Conservation (phyloP, 1,139 yeast genomes). For the Pichia sp. region DNA sequence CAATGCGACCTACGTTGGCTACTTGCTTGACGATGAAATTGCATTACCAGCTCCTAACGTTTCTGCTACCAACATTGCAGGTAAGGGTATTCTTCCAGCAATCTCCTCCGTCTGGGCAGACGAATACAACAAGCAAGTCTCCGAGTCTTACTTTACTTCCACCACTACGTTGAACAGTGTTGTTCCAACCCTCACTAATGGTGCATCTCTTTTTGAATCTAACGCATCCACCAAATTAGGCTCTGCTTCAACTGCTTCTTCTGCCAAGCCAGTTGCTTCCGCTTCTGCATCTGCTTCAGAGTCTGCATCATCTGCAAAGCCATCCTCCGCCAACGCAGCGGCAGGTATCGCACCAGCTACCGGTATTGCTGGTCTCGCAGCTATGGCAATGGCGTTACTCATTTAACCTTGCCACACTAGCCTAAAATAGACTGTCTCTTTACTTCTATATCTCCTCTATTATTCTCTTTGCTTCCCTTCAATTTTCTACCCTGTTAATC, state of each 20-base stretch:
- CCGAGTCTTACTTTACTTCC: constrained; percentile 16
- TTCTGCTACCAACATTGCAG: constrained; percentile 40
- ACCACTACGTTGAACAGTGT: constrained; percentile 29
- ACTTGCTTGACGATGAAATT: constrained; percentile 28
- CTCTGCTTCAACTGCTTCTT: constrained; percentile 6
- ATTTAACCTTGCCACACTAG: background rate
- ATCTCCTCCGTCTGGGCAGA: constrained; percentile 41
- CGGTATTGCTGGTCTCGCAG: constrained; percentile 2
- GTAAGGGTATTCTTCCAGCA: constrained; percentile 28
- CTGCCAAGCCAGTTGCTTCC: constrained; percentile 3
- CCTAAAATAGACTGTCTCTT: no score
- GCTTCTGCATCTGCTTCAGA: constrained; percentile 2
- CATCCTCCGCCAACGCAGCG: constrained; percentile 5
- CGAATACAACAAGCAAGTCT: constrained; percentile 38
- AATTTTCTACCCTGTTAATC: no score
- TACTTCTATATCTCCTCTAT: no score
- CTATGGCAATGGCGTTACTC: constrained; percentile 3
- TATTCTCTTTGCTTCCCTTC: no score
- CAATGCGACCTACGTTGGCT: constrained; percentile 37
- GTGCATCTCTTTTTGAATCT: constrained; percentile 14
- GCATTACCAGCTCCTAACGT: constrained; percentile 35
- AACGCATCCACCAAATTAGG: background rate
- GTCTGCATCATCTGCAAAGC: constrained; percentile 2
- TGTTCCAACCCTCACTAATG: constrained; percentile 18
- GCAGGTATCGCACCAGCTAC: constrained; percentile 5